Evolutionary conservation across 768 basidiomycete genomes (phyloP).

Genomic region (Boletus sp.): DNA sequence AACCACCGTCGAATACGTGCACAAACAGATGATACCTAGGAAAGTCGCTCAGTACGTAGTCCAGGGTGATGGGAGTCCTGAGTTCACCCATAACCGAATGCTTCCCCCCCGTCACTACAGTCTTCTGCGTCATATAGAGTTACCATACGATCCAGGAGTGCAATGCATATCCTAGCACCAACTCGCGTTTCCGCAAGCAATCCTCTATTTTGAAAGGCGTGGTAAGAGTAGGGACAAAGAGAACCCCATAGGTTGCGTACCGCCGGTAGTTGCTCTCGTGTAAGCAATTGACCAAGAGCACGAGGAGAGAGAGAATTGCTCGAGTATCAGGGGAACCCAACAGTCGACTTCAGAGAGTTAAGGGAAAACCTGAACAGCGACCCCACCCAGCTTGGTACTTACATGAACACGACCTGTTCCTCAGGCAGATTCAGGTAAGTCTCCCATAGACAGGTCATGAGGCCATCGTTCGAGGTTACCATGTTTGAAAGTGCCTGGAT

Average conservation of each 20-base stretch:
- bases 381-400: constrained; percentile 25
- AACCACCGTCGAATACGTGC: constrained; percentile 56
- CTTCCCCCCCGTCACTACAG: constrained; percentile 56
- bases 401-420: constrained; percentile 76
- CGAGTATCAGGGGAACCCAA: constrained; percentile 63
- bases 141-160: constrained; percentile 71
- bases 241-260: constrained; percentile 39
- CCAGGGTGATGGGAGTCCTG: not conserved
- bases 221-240: constrained; percentile 6
- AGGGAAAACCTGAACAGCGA: constrained; percentile 1
- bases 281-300: constrained; percentile 72
- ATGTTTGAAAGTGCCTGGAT: constrained; percentile 82
- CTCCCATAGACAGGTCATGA: constrained; percentile 59
- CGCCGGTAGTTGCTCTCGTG: constrained; percentile 51
- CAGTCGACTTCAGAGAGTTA: constrained; percentile 42
- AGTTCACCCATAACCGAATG: constrained; percentile 74
- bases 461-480: constrained; percentile 65
- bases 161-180: constrained; percentile 64
- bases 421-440: constrained; percentile 65
- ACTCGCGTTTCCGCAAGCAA: constrained; percentile 50
- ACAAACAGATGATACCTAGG: constrained; percentile 62
- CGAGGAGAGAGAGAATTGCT: constrained; percentile 57
- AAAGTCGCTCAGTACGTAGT: constrained; percentile 12
- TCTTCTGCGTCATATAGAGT: constrained; percentile 65
- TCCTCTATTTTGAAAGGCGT: constrained; percentile 31